Conservation (phyloP, 108 stramenopile genomes). For the Schizochytrium sp. region DNA sequence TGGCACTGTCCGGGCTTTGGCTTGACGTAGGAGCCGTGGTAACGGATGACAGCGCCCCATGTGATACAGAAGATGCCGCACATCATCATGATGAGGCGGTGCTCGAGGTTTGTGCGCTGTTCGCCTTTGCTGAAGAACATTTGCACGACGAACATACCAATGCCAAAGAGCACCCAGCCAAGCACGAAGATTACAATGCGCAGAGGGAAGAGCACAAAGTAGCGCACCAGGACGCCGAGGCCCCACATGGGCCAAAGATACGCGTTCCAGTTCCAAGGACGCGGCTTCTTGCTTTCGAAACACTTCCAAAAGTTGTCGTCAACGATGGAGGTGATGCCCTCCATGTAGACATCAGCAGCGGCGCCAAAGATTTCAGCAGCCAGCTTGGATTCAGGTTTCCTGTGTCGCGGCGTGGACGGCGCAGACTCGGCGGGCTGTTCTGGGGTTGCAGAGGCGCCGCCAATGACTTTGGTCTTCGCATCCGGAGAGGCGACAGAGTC, state of each 20-base stretch:
- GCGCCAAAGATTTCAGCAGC: not conserved
- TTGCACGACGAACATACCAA: not conserved
- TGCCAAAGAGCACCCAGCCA: slow-evolving; percentile 8
- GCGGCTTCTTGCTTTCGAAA: not conserved
- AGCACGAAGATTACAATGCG: not conserved
- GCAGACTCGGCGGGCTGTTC: not conserved
- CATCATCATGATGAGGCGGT: not conserved
- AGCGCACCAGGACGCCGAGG: slow-evolving; percentile 17
- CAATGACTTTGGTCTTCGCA: not conserved
- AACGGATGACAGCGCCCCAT: slow-evolving; percentile 21
- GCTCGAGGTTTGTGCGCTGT: not conserved
- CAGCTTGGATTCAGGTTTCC: not conserved
- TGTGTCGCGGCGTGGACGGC: not conserved
- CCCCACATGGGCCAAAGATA: slow-evolving; percentile 22
- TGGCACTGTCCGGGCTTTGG: slow-evolving; percentile 10
- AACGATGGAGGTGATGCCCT: not conserved
- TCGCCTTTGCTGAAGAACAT: not conserved
- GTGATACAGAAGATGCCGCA: slow-evolving; percentile 16
- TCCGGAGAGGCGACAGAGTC: not conserved
- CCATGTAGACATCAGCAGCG: not conserved
- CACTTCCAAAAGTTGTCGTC: slow-evolving; percentile 23
- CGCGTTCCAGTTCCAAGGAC: slow-evolving; percentile 29
- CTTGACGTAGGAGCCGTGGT: slow-evolving; percentile 12
- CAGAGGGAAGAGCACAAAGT: slow-evolving; percentile 22
- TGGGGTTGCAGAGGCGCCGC: not conserved